Evolutionary conservation across 2,329 filamentous ascomycete genomes (phyloP).

Genomic region (Diaporthe batatas): DNA sequence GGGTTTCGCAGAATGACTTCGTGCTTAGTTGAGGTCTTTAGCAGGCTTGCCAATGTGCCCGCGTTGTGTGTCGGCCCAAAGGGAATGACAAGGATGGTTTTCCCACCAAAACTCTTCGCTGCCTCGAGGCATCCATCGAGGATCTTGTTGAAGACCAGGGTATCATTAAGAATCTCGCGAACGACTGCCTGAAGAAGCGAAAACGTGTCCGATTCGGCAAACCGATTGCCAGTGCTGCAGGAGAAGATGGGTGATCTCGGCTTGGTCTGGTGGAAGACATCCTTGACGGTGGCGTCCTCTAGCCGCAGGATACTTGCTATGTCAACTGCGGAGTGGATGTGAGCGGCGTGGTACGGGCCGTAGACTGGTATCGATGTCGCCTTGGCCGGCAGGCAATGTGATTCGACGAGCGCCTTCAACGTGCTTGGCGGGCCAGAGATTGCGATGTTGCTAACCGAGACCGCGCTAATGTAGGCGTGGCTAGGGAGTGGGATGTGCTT

Average conservation of each 20-base stretch:
- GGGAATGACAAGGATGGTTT: constrained; percentile 61
- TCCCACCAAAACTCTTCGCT: constrained; percentile 56
- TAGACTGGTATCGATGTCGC: constrained; percentile 66
- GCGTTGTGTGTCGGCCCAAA: constrained; percentile 65
- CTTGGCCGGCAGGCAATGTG: constrained; percentile 56
- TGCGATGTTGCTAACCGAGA: constrained; percentile 62
- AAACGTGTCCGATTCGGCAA: constrained; percentile 56
- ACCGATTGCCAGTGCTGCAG: constrained; percentile 60
- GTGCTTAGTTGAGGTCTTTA: constrained; percentile 58
- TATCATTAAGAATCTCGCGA: constrained; percentile 64
- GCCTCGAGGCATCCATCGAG: constrained; percentile 61
- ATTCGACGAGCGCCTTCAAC: constrained; percentile 58
- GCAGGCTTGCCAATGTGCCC: constrained; percentile 58
- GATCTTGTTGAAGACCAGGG: constrained; percentile 62
- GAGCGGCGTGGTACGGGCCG: constrained; percentile 69
- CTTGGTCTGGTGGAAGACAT: constrained; percentile 57
- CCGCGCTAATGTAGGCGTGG: constrained; percentile 67
- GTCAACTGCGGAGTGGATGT: constrained; percentile 62
- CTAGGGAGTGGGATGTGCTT: constrained; percentile 59
- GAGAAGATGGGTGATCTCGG: constrained; percentile 65
- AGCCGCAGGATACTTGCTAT: constrained; percentile 61
- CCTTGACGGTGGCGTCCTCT: constrained; percentile 54
- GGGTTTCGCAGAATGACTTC: constrained; percentile 57
- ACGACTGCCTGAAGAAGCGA: constrained; percentile 59
- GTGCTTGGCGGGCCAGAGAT: constrained; percentile 68